Conservation (phyloP, 2,329 filamentous ascomycete genomes). For the Drechslerella stenobrocha region DNA sequence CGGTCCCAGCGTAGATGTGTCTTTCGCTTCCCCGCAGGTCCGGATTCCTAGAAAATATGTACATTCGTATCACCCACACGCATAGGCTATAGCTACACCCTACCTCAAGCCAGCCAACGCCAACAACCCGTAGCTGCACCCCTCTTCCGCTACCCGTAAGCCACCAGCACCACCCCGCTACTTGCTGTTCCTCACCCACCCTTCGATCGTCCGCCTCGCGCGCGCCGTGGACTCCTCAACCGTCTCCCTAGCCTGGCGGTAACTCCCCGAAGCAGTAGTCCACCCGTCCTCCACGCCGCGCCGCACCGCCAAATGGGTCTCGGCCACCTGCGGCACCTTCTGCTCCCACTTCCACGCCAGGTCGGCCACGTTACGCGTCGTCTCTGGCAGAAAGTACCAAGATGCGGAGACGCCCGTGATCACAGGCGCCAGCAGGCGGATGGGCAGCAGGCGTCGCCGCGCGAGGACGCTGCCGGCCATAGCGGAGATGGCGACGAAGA, state of each 20-base stretch:
- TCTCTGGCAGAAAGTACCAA: conserved; percentile 82
- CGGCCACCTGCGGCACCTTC: conserved; percentile 77
- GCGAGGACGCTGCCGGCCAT: conserved; percentile 94
- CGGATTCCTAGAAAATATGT: no score
- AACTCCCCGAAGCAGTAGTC: conserved; percentile 74
- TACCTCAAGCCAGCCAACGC: no score
- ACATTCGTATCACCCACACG: no score
- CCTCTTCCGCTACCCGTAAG: no score
- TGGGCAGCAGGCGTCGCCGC: conserved; percentile 80
- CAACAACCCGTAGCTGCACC: no score
- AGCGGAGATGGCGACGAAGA: conserved; percentile 89
- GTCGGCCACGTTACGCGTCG: conserved; percentile 83
- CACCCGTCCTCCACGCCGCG: conserved; percentile 70
- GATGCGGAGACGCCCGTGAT: conserved; percentile 80
- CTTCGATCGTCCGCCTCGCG: conserved; percentile 72
- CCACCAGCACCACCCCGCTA: conserved; percentile 25
- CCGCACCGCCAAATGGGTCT: conserved; percentile 74
- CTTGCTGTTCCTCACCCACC: conserved; percentile 82
- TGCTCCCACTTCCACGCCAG: conserved; percentile 92
- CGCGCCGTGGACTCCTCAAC: conserved; percentile 61
- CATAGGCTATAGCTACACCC: no score
- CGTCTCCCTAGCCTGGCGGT: conserved; percentile 69
- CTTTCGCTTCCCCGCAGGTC: no score
- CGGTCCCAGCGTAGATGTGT: no score
- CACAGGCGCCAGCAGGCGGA: conserved; percentile 75